Evolutionary conservation across 768 basidiomycete genomes (phyloP), one percentile per base, ranked within the genome.

Genomic region (Xerocomus brunneocitrinus): DNA sequence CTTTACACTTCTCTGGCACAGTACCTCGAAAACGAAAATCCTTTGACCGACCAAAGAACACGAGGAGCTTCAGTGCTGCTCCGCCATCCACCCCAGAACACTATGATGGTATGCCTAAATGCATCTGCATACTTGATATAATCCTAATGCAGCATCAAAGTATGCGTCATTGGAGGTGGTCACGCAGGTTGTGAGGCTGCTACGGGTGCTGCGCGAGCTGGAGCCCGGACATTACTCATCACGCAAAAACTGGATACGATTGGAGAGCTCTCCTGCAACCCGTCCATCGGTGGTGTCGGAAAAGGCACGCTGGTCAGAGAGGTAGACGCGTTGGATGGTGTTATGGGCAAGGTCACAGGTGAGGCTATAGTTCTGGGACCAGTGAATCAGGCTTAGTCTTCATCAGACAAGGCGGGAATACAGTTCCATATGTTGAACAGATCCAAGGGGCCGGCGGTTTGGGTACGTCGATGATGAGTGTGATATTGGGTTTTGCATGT

Each of bases 131-230:
- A 27, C 12, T 25, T 73, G 75, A 8, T 27, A 9, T 13, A 14
- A 78, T 76, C 58, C 72, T 71, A 46, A 77, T 67, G 16, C 57
- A 73, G 8, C 73, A 74, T 22, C 22, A 28, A 44, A 81, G 90
- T 93, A 0, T 91, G 91, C 61, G 78, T 95, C 30, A 90, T 95
- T 59, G 93, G 93, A 27, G 93, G 88, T 4, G 93, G 93, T 4
- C 93, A 95, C 74, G 93, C 93, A 30, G 93, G 93, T 1, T 92
- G 90, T 61, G 93, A 95, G 66, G 93, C 93, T 1, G 92, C 93
- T 0, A 82, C 91, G 5, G 93, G 87, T 3, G 79, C 92, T 14
- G 91, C 93, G 1, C 77, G 93, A 42, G 81, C 86, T 0, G 91
- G 93, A 1, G 91, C 92, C 2, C 77, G 79, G 56, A 94, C 91